Evolutionary conservation across 768 basidiomycete species (phyloP), one percentile per base, ranked within the genome.

Genomic region (Lenzites betulinus): DNA sequence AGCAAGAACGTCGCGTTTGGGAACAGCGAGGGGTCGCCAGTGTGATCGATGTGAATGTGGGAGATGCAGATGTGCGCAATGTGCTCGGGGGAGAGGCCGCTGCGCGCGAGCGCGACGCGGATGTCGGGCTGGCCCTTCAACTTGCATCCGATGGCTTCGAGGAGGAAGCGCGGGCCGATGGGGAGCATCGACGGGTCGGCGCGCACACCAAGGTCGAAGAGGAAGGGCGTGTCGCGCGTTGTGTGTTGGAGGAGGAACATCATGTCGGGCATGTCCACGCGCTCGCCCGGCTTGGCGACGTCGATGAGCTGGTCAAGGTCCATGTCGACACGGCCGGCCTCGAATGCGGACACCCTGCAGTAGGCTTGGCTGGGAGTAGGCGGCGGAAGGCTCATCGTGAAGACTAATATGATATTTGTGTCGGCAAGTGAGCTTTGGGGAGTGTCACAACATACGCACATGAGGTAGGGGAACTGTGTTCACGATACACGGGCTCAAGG

Each of bases 181-280:
- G 13, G 61, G 59, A n/a, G 50, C 43, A 46, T 59, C 36, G 33
- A 44, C 18, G 44, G 50, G 56, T 85, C 80, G 42, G 77, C 77
- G 20, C 83, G 79, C 16, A 82, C 74, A 15, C 85, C 85, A 23
- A 86, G 76, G 59, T 87, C 86, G 62, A 86, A 86, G 18, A 69
- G 64, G 51, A 83, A 65, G 18, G 67, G 75, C 39, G 59, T 53
- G n/a, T 22, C 26, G 36, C n/a, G 58, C 16, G 63, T 63, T 0
- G 82, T 80, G 62, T 86, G 84, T 12, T 72, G 75, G 39, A 86
- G 67, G 56, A 80, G 76, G 68, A 86, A 87, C 46, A 86, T 75
- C 7, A 80, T 77, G 5, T 84, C 86, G 12, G 55, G 20, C 46
- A 51, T 35, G 41, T 7, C 22, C 8, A 22, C 43, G 28, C 67